These are phyloP conservation scores for Aegilops longissima DNA, from an alignment of 176 grass and related monocot species.

Conservation along the genomic window DNA sequence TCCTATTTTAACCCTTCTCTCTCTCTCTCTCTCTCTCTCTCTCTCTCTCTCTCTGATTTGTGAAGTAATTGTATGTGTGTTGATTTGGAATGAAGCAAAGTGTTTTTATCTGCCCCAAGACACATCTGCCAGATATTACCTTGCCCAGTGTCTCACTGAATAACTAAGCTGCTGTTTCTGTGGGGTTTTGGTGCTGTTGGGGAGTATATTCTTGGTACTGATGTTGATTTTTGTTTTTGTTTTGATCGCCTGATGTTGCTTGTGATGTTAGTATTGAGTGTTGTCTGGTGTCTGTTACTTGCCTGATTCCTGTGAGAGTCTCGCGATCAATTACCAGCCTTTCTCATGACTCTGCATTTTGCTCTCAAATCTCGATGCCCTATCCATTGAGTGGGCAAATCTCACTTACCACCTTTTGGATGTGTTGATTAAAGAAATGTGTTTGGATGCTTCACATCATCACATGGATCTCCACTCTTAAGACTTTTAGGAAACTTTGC, in stretches of 20 bases:
- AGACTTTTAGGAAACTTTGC: neutral
- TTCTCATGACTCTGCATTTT: neutral
- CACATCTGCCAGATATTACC: neutral
- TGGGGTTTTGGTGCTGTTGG: neutral
- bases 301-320: neutral
- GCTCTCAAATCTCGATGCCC: neutral
- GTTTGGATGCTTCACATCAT: neutral
- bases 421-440: neutral
- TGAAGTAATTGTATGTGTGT: conserved; percentile 36
- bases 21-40: conserved; percentile 1
- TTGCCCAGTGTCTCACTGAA: neutral
- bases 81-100: conserved; percentile 47
- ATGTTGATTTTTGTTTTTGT: neutral
- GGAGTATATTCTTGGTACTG: neutral
- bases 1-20: conserved; percentile 25
- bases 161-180: neutral
- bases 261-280: neutral
- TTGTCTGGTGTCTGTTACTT: neutral
- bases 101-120: conserved; percentile 27
- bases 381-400: neutral
- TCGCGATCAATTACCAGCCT: neutral
- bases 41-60: neutral
- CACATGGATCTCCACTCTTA: neutral
- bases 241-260: neutral
- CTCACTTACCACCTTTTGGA: neutral